Conservation (phyloP, 2,329 filamentous ascomycete species). For the Zymoseptoria crescenta region DNA sequence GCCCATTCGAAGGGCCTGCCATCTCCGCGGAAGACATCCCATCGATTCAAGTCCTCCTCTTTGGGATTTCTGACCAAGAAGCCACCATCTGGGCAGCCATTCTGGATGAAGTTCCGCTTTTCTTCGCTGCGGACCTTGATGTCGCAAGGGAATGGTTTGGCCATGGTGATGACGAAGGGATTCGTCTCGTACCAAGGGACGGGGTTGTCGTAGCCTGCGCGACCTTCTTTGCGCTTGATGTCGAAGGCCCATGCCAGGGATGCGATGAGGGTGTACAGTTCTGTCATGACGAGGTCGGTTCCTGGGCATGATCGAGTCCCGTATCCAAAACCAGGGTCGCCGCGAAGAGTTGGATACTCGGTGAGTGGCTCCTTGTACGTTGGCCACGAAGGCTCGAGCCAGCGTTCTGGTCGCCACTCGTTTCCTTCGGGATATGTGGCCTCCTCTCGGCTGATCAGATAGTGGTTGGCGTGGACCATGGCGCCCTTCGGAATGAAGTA, state of each 20-base stretch:
- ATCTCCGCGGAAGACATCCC: slow-evolving; percentile 13
- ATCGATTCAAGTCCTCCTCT: slow-evolving; percentile 14
- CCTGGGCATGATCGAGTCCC: slow-evolving; percentile 30
- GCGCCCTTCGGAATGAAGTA: slow-evolving; percentile 32
- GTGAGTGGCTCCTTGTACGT: slow-evolving; percentile 31
- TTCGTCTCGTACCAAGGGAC: slow-evolving; percentile 29
- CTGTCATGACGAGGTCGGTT: slow-evolving; percentile 26
- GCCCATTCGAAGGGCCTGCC: not conserved
- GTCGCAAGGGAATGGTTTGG: slow-evolving; percentile 26
- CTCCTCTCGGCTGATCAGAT: slow-evolving; percentile 27
- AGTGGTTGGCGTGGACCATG: slow-evolving; percentile 30
- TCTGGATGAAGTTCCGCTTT: slow-evolving; percentile 25
- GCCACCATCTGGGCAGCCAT: slow-evolving; percentile 19
- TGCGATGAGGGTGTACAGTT: slow-evolving; percentile 27
- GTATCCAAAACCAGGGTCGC: slow-evolving; percentile 29
- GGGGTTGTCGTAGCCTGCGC: slow-evolving; percentile 17
- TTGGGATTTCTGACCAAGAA: slow-evolving; percentile 19
- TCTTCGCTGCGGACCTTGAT: slow-evolving; percentile 25
- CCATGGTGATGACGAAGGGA: slow-evolving; percentile 30
- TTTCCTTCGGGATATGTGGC: slow-evolving; percentile 24
- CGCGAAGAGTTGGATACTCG: slow-evolving; percentile 29
- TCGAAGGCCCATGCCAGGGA: slow-evolving; percentile 27
- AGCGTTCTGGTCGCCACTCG: slow-evolving; percentile 29
- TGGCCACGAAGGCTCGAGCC: slow-evolving; percentile 27
- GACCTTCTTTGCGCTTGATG: slow-evolving; percentile 23